Percentiles rank a stretch among this genome's conserved stretches.
Conservation (phyloP, 176 grass and related monocot species). For the Puya raimondii region DNA sequence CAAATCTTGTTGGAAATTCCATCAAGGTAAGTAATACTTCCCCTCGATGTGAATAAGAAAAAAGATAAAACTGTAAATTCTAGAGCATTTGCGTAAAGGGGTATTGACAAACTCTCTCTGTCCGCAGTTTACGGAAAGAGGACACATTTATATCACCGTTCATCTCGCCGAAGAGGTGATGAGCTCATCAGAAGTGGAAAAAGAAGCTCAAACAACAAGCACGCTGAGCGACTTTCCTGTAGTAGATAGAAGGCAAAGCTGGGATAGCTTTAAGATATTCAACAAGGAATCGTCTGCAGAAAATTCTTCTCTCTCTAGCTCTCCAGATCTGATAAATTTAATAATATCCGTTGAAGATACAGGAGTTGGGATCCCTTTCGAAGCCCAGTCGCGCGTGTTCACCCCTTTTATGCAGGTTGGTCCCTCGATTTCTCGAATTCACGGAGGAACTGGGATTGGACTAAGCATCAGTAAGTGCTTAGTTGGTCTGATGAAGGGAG, state of each 20-base stretch:
- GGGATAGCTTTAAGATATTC: conserved; percentile 54
- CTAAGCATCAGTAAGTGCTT: conserved; percentile 96
- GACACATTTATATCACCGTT: conserved; percentile 96
- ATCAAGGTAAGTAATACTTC: conserved; percentile 70
- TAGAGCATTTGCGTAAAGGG: conserved; percentile 10
- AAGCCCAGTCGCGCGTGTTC: conserved; percentile 82
- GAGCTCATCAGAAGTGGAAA: conserved; percentile 44
- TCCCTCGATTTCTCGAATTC: conserved; percentile 85
- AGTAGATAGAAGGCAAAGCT: conserved; percentile 50
- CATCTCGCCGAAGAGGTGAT: conserved; percentile 70
- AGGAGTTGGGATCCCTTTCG: conserved; percentile 72
- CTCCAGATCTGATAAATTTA: conserved; percentile 63
- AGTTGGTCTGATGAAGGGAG: conserved; percentile 94
- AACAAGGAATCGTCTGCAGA: conserved; percentile 39
- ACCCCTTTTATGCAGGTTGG: conserved; percentile 95
- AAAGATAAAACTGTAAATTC: conserved; percentile 4
- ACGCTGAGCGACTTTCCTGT: conserved; percentile 72
- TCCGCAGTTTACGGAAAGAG: conserved; percentile 80
- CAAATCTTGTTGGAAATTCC: conserved; percentile 96
- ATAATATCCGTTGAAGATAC: conserved; percentile 98
- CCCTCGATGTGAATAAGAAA: conserved; percentile 10
- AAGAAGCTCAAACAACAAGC: conserved; percentile 29
- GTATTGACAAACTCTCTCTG: conserved; percentile 28
- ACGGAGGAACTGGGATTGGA: conserved; percentile 95
- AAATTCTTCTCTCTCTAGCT: conserved; percentile 26